A percentile compares a stretch with the other conserved stretches of the same genome.
These are phyloP conservation scores for Entomortierella lignicola DNA, from an alignment of 192 early-diverging fungal genomes.

Conservation along the genomic window DNA sequence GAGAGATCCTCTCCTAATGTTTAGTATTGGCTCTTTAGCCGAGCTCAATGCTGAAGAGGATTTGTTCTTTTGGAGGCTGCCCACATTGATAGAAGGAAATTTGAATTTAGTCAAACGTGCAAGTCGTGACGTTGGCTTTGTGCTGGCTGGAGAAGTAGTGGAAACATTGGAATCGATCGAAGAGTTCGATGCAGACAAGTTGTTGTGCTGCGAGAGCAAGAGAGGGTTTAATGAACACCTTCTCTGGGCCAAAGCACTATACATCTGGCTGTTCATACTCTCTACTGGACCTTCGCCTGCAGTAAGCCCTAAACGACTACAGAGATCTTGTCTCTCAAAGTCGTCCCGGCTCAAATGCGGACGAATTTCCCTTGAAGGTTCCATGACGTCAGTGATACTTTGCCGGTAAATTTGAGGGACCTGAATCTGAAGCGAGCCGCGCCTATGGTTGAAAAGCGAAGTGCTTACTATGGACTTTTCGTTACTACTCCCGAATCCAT, in stretches of 20 bases:
- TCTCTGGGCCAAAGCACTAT: neutral
- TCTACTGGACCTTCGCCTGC: slow-evolving; percentile 6
- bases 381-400: slow-evolving; percentile 10
- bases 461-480: neutral
- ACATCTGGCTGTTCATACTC: neutral
- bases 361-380: slow-evolving; percentile 7
- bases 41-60: neutral
- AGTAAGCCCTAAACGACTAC: slow-evolving; percentile 11
- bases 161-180: neutral
- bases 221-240: neutral
- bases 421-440: neutral
- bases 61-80: slow-evolving; percentile 29
- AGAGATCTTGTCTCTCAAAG: slow-evolving; percentile 11
- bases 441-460: neutral
- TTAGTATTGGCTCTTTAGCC: neutral
- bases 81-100: slow-evolving; percentile 35
- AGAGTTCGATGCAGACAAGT: neutral
- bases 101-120: slow-evolving; percentile 30
- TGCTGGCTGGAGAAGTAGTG: neutral
- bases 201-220: neutral
- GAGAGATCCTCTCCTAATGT: slow-evolving; percentile 6
- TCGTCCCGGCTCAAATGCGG: slow-evolving; percentile 1
- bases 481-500: neutral
- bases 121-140: slow-evolving; percentile 15
- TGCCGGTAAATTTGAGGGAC: neutral